Percentiles rank a stretch among this genome's conserved stretches.
phyloP scores from a whole-genome alignment of 331 rosid species.

The Arachis monticola region DNA sequence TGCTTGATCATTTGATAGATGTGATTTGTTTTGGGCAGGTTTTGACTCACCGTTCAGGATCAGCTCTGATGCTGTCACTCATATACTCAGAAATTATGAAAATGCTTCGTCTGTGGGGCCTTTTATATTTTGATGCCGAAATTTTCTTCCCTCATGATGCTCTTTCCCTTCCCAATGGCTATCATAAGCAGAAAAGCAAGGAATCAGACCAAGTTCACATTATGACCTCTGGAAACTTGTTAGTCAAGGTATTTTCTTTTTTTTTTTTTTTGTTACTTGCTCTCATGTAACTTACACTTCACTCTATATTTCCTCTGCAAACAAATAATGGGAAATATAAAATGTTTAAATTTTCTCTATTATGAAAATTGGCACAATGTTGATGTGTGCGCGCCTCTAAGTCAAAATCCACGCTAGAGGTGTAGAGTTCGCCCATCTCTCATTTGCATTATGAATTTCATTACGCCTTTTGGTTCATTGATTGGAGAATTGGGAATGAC shows the following conservation, averaged over 20 bases:
- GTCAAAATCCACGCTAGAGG: no score
- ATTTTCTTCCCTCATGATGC: slow-evolving; percentile 80
- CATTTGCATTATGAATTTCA: no score
- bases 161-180: slow-evolving; percentile 74
- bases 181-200: slow-evolving; percentile 83
- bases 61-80: slow-evolving; percentile 84
- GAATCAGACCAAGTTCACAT: slow-evolving; percentile 85
- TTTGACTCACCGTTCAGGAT: slow-evolving; percentile 94
- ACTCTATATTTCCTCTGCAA: slow-evolving; percentile 6
- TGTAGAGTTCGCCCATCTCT: no score
- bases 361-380: not conserved
- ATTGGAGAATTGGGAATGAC: not conserved
- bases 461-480: no score
- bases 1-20: slow-evolving; percentile 32
- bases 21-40: slow-evolving; percentile 58
- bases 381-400: not conserved
- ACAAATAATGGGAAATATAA: not conserved
- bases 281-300: not conserved
- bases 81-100: slow-evolving; percentile 85
- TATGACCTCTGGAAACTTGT: slow-evolving; percentile 73
- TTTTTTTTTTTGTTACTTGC: not conserved
- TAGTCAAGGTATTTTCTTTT: slow-evolving; percentile 63
- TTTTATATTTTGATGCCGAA: slow-evolving; percentile 90
- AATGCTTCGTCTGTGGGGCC: slow-evolving; percentile 97
- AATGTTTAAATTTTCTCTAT: slow-evolving; percentile 1